Base-by-base conservation (phyloP, 1,139 yeast species). In the Debaryomycetaceae sp. region DNA sequence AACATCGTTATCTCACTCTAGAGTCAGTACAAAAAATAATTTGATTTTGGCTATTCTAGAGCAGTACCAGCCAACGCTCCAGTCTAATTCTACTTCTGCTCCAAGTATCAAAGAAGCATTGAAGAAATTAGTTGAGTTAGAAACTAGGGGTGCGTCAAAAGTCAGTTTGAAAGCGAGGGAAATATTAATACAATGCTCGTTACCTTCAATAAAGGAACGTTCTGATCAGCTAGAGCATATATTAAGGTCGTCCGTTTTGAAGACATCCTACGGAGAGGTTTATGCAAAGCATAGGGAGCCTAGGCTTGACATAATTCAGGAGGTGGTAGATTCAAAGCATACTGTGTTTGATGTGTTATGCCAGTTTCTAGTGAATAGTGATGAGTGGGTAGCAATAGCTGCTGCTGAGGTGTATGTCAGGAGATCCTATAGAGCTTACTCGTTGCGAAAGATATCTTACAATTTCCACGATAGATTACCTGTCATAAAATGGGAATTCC, bases 81-180 rank as follows among this genome's bases (percentile, higher is more conserved):
- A 83, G 70, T 61, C 81, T 62, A 65, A 80, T 49, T 81, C 91
- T 5, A 80, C 78, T 39, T 81, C 87, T 55, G 91, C 96, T 44
- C 70, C 77, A 50, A 75, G 81, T 48, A 78, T 93, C 60, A 82
- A 88, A 55, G 80, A 78, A 23, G 76, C 88, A 8, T 78, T 93
- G 69, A 85, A 83, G 68, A 76, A 80, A 49, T 74, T 95, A 55
- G 96, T 90, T 45, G 95, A 87, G 63, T 77, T 93, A 55, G 98
- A 91, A 59, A 78, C 93, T 35, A 85, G 97, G 63, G 81, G 88
- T 13, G 83, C 96, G 40, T 93, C 96, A 33, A 93, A 91, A 75
- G 97, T 93, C 44, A 88, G 96, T n/a, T 77, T 93, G 61, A 90
- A 89, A 66, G 97, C 97, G 1, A 84, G 98, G 66, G 99, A 95